phyloP scores from a whole-genome alignment of 2,329 filamentous ascomycete species.

The Pyrenochaeta sp. region DNA sequence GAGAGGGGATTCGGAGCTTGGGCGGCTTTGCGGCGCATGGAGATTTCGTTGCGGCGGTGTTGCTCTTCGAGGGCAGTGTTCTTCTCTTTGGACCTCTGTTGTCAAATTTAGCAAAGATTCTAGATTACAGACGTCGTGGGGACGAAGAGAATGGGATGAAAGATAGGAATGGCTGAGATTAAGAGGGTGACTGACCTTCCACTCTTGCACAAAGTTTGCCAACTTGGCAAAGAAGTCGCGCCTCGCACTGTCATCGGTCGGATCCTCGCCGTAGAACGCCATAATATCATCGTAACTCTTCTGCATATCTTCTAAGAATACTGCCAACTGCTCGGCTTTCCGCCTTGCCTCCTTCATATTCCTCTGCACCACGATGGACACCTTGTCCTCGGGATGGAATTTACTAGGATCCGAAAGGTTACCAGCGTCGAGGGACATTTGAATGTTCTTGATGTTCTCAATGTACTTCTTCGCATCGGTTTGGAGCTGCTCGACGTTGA shows the following conservation, averaged over 20 bases:
- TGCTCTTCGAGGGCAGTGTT: conserved; percentile 85
- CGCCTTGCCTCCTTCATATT: conserved; percentile 96
- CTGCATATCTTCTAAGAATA: conserved; percentile 93
- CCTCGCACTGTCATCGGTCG: conserved; percentile 87
- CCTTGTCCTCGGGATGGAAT: conserved; percentile 96
- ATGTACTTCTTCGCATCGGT: conserved; percentile 91
- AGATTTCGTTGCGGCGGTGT: conserved; percentile 84
- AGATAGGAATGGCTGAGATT: not conserved
- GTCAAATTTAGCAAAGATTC: conserved; percentile 11
- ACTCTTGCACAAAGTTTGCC: conserved; percentile 87
- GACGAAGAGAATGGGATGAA: not conserved
- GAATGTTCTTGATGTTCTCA: conserved; percentile 92
- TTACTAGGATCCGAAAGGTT: conserved; percentile 96
- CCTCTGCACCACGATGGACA: conserved; percentile 88
- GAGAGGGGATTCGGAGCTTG: conserved; percentile 57
- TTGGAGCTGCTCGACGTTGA: conserved; percentile 93
- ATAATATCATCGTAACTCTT: conserved; percentile 94
- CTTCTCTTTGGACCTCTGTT: conserved; percentile 88
- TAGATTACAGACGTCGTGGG: too few relatives aligned
- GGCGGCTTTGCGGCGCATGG: conserved; percentile 81
- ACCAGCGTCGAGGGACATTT: conserved; percentile 88
- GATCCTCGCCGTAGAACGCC: conserved; percentile 95
- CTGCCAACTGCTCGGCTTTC: conserved; percentile 93
- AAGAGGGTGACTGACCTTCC: conserved; percentile 69
- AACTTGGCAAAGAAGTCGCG: conserved; percentile 96